Percentiles rank a stretch among this genome's conserved stretches.
These are phyloP conservation scores for Nevesoporus exiguus DNA, from an alignment of 768 basidiomycete species.

Conservation along the genomic window DNA sequence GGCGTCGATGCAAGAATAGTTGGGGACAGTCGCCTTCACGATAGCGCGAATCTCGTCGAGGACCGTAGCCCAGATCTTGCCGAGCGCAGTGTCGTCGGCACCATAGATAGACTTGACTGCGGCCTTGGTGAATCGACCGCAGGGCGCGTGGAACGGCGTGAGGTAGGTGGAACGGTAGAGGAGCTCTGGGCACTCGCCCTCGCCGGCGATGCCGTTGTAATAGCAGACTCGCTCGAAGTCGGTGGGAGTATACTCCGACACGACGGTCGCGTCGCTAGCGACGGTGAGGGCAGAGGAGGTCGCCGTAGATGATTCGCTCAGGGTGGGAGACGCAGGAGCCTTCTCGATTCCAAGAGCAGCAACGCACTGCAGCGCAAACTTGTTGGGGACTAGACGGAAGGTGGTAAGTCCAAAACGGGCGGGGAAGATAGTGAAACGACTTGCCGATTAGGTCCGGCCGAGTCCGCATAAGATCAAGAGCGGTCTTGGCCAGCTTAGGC, in stretches of 20 bases:
- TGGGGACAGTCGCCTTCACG: background rate
- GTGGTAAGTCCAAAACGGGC: no score
- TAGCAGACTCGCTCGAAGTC: background rate
- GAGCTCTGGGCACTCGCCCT: background rate
- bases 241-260: background rate
- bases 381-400: no score
- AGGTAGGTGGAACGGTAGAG: background rate
- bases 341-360: no score
- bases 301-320: no score
- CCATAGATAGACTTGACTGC: background rate
- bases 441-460: no score
- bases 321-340: no score
- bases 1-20: background rate
- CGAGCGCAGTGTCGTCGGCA: background rate
- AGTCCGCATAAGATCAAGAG: no score
- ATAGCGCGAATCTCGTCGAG: background rate
- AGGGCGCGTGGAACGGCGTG: background rate
- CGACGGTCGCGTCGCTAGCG: no score
- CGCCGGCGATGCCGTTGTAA: background rate
- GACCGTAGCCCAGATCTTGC: background rate
- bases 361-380: no score
- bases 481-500: no score
- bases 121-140: background rate
- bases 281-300: no score
- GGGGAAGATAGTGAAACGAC: no score